These are phyloP conservation scores for Aspergillus ostianus DNA, from an alignment of 495 filamentous ascomycete species.

Conservation along the genomic window DNA sequence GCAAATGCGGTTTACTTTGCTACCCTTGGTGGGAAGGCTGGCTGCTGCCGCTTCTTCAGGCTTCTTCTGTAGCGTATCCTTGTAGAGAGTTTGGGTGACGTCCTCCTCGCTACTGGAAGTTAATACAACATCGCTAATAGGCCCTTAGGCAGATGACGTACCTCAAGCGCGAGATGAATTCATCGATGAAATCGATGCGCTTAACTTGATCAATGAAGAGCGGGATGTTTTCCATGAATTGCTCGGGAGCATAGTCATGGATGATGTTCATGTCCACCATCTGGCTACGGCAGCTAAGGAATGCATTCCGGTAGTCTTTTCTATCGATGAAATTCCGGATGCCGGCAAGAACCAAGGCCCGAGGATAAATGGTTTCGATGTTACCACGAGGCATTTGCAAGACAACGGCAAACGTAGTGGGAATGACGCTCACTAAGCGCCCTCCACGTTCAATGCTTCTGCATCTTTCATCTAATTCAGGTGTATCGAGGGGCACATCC, in stretches of 20 bases:
- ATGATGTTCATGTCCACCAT: constrained; percentile 97
- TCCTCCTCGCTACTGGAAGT: constrained; percentile 70
- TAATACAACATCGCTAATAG: constrained; percentile 15
- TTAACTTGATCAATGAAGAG: constrained; percentile 85
- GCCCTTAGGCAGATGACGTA: constrained; percentile 36
- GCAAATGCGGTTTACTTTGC: constrained; percentile 85
- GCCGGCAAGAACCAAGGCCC: constrained; percentile 87
- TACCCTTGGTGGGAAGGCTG: constrained; percentile 28
- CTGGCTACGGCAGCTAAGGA: constrained; percentile 83
- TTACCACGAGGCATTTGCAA: constrained; percentile 96
- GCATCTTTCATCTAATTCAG: constrained; percentile 89
- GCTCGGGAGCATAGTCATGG: constrained; percentile 83
- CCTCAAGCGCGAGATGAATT: constrained; percentile 88
- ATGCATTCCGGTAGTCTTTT: constrained; percentile 80
- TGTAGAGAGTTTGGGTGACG: constrained; percentile 91
- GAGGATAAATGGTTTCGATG: constrained; percentile 89
- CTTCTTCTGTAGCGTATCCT: constrained; percentile 62
- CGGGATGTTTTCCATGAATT: constrained; percentile 73
- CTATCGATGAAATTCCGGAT: constrained; percentile 75
- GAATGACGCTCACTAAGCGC: constrained; percentile 83
- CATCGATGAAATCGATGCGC: constrained; percentile 80
- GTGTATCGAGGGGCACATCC: constrained; percentile 81
- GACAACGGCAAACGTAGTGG: constrained; percentile 74
- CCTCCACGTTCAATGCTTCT: constrained; percentile 89
- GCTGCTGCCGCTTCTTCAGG: constrained; percentile 13